phyloP scores from a whole-genome alignment of 2,329 filamentous ascomycete species.

The Diaporthe humulicola region DNA sequence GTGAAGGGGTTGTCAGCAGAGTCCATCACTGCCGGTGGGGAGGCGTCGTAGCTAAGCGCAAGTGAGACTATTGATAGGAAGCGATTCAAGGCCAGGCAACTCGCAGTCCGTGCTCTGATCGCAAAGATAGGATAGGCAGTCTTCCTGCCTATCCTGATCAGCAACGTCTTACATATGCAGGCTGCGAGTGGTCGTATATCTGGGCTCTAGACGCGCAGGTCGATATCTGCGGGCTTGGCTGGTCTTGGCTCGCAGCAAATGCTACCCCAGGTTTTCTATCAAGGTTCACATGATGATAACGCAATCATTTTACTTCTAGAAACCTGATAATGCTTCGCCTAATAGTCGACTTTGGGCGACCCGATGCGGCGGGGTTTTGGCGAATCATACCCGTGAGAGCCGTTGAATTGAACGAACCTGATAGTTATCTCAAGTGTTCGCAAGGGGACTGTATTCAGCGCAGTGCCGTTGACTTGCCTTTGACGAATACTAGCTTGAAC shows the following conservation, averaged over 20 bases:
- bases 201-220: not conserved
- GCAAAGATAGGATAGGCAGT: not conserved
- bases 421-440: no score
- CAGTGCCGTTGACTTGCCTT: not conserved
- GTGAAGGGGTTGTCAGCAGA: conserved; percentile 14
- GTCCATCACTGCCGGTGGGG: not conserved
- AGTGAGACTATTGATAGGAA: conserved; percentile 10
- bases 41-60: not conserved
- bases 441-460: not conserved
- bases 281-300: conserved; percentile 24
- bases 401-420: not conserved
- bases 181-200: conserved; percentile 4
- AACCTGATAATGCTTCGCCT: not conserved
- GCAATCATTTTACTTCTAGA: not conserved
- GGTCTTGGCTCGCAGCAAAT: conserved; percentile 21
- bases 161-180: not conserved
- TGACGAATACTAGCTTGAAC: not conserved
- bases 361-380: not conserved
- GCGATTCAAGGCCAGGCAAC: not conserved
- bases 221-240: conserved; percentile 24
- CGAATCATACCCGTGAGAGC: not conserved
- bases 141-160: conserved; percentile 26
- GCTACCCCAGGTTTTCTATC: conserved; percentile 28
- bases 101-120: not conserved
- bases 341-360: not conserved